Evolutionary conservation across 495 filamentous ascomycete species (phyloP).

Genomic region (Penicillium steckii): DNA sequence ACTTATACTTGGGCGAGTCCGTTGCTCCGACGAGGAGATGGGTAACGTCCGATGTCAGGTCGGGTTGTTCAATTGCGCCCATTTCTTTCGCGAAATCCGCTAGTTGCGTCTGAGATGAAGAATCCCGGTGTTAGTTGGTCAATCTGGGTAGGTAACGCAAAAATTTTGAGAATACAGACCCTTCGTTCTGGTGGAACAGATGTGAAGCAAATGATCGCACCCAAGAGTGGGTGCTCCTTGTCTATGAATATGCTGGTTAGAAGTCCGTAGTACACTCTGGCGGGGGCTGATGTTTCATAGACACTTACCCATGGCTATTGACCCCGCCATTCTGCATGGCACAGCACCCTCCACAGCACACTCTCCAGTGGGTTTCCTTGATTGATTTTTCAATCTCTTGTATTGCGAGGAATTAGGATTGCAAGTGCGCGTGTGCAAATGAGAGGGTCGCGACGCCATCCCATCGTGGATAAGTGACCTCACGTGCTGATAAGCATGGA

Average conservation of each 20-base stretch:
- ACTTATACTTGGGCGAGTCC: constrained; percentile 89
- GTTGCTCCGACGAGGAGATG: constrained; percentile 89
- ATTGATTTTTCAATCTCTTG: not conserved
- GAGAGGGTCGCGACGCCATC: not conserved
- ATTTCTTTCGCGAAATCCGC: constrained; percentile 70
- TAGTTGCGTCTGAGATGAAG: constrained; percentile 59
- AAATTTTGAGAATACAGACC: constrained; percentile 48
- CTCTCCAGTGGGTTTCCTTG: not conserved
- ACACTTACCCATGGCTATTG: constrained; percentile 36
- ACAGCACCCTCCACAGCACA: constrained; percentile 1
- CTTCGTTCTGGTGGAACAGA: constrained; percentile 77
- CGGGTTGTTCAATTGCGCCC: constrained; percentile 80
- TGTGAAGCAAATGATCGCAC: constrained; percentile 89
- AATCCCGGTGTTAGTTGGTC: constrained; percentile 5
- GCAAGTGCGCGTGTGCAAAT: not conserved
- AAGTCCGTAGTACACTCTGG: not conserved
- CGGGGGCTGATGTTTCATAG: not conserved
- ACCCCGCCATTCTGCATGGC: constrained; percentile 49
- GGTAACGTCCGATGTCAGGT: constrained; percentile 94
- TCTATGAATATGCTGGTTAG: constrained; percentile 28
- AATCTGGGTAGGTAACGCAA: constrained; percentile 3
- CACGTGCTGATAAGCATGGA: not conserved
- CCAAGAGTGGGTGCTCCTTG: constrained; percentile 66
- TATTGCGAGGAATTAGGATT: not conserved
- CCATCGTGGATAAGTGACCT: not conserved